Base-by-base conservation (phyloP, 352 stramenopile species). In the Halophytophthora batemanensis region DNA sequence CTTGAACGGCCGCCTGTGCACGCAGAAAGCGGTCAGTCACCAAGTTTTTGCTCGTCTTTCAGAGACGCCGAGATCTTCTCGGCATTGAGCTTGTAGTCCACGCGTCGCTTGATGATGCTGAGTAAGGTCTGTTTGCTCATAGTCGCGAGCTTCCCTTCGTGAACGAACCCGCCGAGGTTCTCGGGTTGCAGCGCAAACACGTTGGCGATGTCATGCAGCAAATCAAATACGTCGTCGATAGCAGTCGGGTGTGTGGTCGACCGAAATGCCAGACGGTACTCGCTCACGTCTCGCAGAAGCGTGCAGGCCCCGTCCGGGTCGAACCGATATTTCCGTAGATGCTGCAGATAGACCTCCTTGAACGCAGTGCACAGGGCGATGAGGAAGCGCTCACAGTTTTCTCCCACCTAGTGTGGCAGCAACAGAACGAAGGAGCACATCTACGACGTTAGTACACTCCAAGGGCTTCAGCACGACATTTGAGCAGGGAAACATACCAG, bases 251-350 rank as follows among this genome's bases (percentile, higher is more conserved):
- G 28, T 15, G 49, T 56, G 13, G 47, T 51, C 19, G 65, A 69
- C 6, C 65, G 66, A 38, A 93, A 91, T 7, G 82, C 77, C 58
- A 86, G 68, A 6, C 77, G 74, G 40, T 87, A 88, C 13, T 82
- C 78, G 45, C 77, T 87, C 29, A 93, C 66, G 45, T 93, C 82
- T 11, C 80, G 80, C 39, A 93, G 73, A 29, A 93, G 50, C 71
- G 91, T 86, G 47, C 80, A 91, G 2, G 82, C 82, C 21, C 82
- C 82, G 47, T 93, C 82, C 5, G 82, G 76, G 36, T 93, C 82
- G 46, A 93, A 93, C 3, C 77, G 74, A 34, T 82, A 91, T 45
- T 85, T 86, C 37, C 81, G 69, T 10, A 93, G 45, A 38, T 93
- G 82, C 44, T 79, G 66, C 28, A 93, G 60, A 58, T 88, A 89